phyloP scores from a whole-genome alignment of 2,329 filamentous ascomycete species.

The Metarhizium guizhouense region DNA sequence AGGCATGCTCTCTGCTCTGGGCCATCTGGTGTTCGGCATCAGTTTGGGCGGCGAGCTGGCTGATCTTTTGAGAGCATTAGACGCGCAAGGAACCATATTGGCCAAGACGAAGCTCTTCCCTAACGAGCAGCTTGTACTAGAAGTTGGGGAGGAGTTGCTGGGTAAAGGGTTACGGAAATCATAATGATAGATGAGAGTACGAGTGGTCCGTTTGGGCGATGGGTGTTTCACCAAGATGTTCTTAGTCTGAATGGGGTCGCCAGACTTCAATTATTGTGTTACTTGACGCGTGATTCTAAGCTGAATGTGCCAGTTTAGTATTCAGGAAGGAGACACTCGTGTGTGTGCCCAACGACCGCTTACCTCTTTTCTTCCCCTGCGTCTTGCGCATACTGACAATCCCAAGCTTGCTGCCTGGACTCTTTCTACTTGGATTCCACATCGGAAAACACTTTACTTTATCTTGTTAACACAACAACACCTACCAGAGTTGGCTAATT shows the following conservation, averaged over 20 bases:
- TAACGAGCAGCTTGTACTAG: slow-evolving; percentile 45
- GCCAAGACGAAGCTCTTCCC: slow-evolving; percentile 49
- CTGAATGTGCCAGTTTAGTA: not conserved
- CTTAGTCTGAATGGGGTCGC: not conserved
- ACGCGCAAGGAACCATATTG: slow-evolving; percentile 56
- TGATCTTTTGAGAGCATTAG: slow-evolving; percentile 71
- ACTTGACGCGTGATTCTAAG: not conserved
- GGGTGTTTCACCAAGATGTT: not conserved
- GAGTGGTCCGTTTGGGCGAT: not conserved
- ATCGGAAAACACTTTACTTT: not conserved
- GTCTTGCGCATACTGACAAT: no score
- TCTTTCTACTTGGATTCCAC: not conserved
- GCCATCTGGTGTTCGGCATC: slow-evolving; percentile 64
- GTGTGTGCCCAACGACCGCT: not conserved
- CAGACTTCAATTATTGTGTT: not conserved
- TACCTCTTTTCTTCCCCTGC: no score
- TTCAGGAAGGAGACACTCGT: not conserved
- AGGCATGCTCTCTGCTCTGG: slow-evolving; percentile 67
- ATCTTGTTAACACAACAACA: not conserved
- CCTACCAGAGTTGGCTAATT: not conserved
- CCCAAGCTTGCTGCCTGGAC: no score
- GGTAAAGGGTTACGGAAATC: slow-evolving; percentile 37
- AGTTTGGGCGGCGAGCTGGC: slow-evolving; percentile 64
- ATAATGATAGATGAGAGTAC: slow-evolving; percentile 6
- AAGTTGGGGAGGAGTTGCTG: slow-evolving; percentile 43